Evolutionary conservation across 169 alveolate genomes (phyloP).

Genomic region (Pseudocohnilembus persalinus): DNA sequence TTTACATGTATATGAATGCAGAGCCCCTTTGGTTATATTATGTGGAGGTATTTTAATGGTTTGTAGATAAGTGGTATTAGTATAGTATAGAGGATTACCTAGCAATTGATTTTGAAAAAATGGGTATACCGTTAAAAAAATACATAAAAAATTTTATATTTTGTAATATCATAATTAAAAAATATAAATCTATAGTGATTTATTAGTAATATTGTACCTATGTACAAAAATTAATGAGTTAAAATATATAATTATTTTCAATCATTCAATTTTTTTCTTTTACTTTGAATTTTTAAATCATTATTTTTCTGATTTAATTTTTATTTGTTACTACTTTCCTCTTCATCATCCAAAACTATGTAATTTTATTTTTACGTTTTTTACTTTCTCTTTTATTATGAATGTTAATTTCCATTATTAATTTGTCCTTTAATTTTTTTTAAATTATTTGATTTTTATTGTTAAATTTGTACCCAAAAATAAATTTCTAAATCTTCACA

Average conservation of each 20-base stretch:
- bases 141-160: not conserved
- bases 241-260: too few relatives aligned
- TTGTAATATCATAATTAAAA: too few relatives aligned
- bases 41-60: conserved; percentile 15
- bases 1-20: conserved; percentile 14
- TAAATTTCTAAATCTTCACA: not conserved
- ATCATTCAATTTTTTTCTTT: too few relatives aligned
- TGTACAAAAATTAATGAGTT: too few relatives aligned
- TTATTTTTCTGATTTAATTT: too few relatives aligned
- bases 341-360: not conserved
- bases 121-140: not conserved
- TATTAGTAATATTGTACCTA: too few relatives aligned
- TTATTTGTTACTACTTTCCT: too few relatives aligned
- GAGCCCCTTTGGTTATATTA: conserved; percentile 13
- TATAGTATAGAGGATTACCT: conserved; percentile 17
- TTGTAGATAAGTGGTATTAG: conserved; percentile 6
- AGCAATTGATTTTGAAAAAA: not conserved
- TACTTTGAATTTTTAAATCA: too few relatives aligned
- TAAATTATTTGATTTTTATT: too few relatives aligned
- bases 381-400: too few relatives aligned
- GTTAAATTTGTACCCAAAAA: not conserved
- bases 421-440: not conserved
- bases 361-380: not conserved
- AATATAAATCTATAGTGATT: too few relatives aligned
- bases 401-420: not conserved